Conservation (phyloP, 306 rosid genomes). For the Pyrus pyrifolia region DNA sequence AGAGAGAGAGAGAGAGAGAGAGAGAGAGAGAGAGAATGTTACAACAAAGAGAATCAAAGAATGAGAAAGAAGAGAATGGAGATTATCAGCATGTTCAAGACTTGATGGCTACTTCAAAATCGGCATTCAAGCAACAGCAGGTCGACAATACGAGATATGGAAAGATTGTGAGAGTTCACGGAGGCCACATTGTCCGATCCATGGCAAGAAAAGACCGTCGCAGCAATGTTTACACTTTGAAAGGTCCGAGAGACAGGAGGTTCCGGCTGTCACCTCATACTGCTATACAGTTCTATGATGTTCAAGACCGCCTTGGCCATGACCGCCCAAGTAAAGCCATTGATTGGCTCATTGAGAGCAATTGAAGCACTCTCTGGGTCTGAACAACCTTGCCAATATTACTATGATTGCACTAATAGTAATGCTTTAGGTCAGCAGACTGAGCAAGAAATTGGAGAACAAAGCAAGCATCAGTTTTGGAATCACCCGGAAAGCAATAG, state of each 20-base stretch:
- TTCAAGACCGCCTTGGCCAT: slow-evolving; percentile 29
- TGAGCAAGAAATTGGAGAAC: background rate
- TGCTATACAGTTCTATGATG: slow-evolving; percentile 23
- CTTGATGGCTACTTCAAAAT: background rate
- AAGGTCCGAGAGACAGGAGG: slow-evolving; percentile 24
- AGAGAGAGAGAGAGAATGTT: background rate
- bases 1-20: background rate
- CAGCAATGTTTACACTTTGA: slow-evolving; percentile 20
- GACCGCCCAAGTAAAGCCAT: slow-evolving; percentile 19
- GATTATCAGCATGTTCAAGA: background rate
- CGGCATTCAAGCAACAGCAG: background rate
- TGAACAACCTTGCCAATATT: background rate
- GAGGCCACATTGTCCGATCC: slow-evolving; percentile 9
- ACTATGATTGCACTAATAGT: background rate
- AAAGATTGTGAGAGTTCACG: slow-evolving; percentile 6
- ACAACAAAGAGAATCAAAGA: background rate
- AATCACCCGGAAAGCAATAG: background rate
- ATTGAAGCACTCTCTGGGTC: slow-evolving; percentile 4
- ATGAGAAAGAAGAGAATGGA: background rate
- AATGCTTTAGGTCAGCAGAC: background rate
- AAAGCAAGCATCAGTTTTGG: background rate
- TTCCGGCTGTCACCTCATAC: slow-evolving; percentile 19
- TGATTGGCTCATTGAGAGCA: slow-evolving; percentile 26
- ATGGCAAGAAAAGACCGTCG: slow-evolving; percentile 3
- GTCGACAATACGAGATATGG: background rate